These are phyloP conservation scores for Claviceps paspali DNA, from an alignment of 2,329 filamentous ascomycete genomes.

Conservation along the genomic window DNA sequence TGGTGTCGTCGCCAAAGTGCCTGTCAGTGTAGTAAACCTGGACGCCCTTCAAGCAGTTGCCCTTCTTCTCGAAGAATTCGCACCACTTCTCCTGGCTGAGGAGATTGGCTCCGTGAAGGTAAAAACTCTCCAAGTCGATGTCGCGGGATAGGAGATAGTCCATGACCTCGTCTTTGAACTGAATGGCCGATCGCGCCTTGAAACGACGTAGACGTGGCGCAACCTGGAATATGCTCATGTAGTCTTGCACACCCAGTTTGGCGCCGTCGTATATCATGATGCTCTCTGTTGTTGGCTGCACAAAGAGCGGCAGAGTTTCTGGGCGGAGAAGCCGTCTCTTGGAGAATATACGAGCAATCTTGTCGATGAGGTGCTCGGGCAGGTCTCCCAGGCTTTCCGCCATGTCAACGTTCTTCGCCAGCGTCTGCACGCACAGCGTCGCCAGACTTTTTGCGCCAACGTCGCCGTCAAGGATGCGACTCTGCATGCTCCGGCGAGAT, in stretches of 20 bases:
- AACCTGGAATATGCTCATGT: conserved; percentile 63
- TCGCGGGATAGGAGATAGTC: conserved; percentile 65
- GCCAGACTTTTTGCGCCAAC: conserved; percentile 55
- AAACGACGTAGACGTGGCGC: conserved; percentile 55
- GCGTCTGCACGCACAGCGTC: conserved; percentile 45
- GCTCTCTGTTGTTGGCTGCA: conserved; percentile 33
- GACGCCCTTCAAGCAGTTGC: conserved; percentile 47
- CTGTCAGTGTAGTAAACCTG: conserved; percentile 75
- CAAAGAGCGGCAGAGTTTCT: conserved; percentile 40
- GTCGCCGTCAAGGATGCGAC: conserved; percentile 66
- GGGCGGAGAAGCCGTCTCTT: conserved; percentile 42
- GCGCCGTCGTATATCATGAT: conserved; percentile 43
- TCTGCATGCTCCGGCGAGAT: conserved; percentile 62
- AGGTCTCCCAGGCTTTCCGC: conserved; percentile 48
- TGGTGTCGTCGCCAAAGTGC: conserved; percentile 58
- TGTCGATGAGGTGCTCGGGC: conserved; percentile 39
- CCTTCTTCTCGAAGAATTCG: conserved; percentile 50
- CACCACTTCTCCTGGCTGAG: conserved; percentile 64
- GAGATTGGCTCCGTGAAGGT: conserved; percentile 73
- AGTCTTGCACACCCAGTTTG: conserved; percentile 61
- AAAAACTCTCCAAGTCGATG: conserved; percentile 53
- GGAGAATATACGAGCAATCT: conserved; percentile 42
- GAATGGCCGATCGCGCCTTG: conserved; percentile 71
- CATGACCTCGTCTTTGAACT: conserved; percentile 76
- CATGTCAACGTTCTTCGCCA: conserved; percentile 46